phyloP scores from a whole-genome alignment of 2,329 filamentous ascomycete genomes.

The Penicillium sp. region DNA sequence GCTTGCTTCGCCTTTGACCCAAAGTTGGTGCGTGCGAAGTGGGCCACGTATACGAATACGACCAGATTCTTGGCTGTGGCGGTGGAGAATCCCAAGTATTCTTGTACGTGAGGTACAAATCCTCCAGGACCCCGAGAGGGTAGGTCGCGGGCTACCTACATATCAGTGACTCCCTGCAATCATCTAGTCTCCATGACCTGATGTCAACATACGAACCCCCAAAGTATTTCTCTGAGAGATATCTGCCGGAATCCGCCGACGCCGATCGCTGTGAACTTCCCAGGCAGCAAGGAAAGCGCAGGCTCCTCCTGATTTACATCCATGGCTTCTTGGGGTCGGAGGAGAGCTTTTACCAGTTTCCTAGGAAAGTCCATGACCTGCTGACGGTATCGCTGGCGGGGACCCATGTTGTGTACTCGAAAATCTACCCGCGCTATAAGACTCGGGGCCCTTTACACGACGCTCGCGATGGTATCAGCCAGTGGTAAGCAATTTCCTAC shows the following conservation, averaged over 20 bases:
- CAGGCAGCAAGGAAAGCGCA: conserved; percentile 40
- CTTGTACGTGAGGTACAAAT: neutral
- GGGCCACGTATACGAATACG: neutral
- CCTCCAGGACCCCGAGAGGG: neutral
- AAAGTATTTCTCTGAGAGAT: neutral
- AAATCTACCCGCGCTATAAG: conserved; percentile 57
- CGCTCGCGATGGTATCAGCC: conserved; percentile 81
- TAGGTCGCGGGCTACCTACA: no score
- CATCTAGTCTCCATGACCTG: neutral
- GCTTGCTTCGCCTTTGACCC: no score
- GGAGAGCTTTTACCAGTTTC: conserved; percentile 85
- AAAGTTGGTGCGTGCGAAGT: neutral
- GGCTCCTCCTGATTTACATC: conserved; percentile 78
- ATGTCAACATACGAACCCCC: neutral
- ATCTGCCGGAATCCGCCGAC: neutral
- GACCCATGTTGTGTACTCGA: conserved; percentile 82
- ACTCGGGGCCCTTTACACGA: conserved; percentile 57
- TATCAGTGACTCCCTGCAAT: neutral
- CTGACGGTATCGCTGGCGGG: conserved; percentile 69
- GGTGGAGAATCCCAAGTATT: neutral
- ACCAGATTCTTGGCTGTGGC: neutral
- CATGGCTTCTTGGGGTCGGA: conserved; percentile 92
- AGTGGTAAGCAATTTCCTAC: conserved; percentile 15
- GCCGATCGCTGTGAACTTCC: neutral
- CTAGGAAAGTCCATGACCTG: conserved; percentile 81